Percentiles rank a stretch among this genome's conserved stretches.
Conservation (phyloP, 371 early-diverging fungal genomes). For the Mucor racemosus region DNA sequence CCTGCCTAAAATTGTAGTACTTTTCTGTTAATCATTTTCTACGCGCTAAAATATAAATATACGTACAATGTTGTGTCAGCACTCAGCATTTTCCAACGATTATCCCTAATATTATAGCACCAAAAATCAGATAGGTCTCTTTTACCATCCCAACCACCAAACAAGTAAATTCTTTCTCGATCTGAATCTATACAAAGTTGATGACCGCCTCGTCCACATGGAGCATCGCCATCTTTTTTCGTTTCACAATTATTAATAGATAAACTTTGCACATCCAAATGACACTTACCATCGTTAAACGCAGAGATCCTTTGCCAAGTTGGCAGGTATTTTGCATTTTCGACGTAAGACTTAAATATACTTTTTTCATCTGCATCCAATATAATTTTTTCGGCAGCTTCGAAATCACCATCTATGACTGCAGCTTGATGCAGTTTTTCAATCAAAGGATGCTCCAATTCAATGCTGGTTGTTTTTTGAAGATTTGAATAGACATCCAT, state of each 20-base stretch:
- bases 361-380: constrained; percentile 54
- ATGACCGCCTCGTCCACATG: constrained; percentile 90
- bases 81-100: constrained; percentile 80
- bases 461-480: constrained; percentile 63
- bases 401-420: constrained; percentile 77
- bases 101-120: constrained; percentile 67
- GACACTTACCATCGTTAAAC: constrained; percentile 32
- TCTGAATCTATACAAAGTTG: constrained; percentile 92
- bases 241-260: not conserved
- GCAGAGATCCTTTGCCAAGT: constrained; percentile 70
- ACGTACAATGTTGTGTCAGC: constrained; percentile 71
- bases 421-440: constrained; percentile 71
- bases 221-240: constrained; percentile 47
- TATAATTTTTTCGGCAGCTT: constrained; percentile 72
- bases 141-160: constrained; percentile 97
- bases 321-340: constrained; percentile 68
- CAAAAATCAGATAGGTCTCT: constrained; percentile 94
- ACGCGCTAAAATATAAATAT: not conserved
- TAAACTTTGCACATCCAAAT: not conserved
- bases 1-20: constrained; percentile 52
- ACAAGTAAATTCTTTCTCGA: constrained; percentile 78
- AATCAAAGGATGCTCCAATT: constrained; percentile 81
- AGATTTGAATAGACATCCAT: constrained; percentile 72
- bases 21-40: not conserved
- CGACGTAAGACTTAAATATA: constrained; percentile 75